These are phyloP conservation scores for Penicillium bialowiezense DNA, from an alignment of 495 filamentous ascomycete species.

Conservation along the genomic window DNA sequence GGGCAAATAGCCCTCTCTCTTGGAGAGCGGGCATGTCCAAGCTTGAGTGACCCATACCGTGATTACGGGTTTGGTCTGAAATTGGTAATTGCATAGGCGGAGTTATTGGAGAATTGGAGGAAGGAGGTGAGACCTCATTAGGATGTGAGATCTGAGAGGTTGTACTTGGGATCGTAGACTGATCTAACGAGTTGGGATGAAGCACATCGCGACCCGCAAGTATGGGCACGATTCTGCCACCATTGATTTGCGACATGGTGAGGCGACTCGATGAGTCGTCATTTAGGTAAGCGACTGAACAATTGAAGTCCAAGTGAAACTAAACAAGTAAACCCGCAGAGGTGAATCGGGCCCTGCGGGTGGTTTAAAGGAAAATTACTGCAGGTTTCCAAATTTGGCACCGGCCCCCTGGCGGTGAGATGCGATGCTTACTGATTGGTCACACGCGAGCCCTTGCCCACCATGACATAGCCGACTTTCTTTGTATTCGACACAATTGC, in stretches of 20 bases:
- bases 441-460: constrained; percentile 19
- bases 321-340: constrained; percentile 20
- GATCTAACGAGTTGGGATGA: constrained; percentile 17
- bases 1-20: constrained; percentile 39
- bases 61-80: too few relatives aligned
- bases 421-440: constrained; percentile 15
- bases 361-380: constrained; percentile 27
- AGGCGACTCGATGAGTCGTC: constrained; percentile 32
- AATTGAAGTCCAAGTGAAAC: constrained; percentile 8
- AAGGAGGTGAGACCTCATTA: background rate
- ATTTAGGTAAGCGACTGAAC: constrained; percentile 30
- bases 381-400: background rate
- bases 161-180: constrained; percentile 7
- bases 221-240: constrained; percentile 51
- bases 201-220: constrained; percentile 32
- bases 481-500: background rate
- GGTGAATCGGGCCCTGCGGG: constrained; percentile 24
- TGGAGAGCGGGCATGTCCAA: constrained; percentile 39
- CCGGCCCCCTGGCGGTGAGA: constrained; percentile 16
- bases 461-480: constrained; percentile 19
- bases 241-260: constrained; percentile 44
- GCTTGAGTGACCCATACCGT: constrained; percentile 18
- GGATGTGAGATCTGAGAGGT: background rate
- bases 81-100: too few relatives aligned
- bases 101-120: background rate